Conservation (phyloP, 208 protist genomes). For the Herpetomonas samuelpessoai region DNA sequence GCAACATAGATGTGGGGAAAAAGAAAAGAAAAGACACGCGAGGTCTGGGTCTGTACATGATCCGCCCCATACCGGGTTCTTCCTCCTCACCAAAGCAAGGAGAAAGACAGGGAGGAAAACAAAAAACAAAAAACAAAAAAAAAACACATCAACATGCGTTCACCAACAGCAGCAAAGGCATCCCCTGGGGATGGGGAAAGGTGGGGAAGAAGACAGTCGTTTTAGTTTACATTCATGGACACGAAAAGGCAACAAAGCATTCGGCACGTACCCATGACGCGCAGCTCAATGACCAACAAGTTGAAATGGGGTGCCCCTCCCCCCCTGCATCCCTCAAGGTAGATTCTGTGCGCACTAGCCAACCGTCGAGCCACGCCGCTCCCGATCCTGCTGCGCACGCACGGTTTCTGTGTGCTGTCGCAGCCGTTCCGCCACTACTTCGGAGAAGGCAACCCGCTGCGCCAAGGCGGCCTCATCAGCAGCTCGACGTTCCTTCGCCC, state of each 20-base stretch:
- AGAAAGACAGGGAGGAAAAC: conserved; percentile 6
- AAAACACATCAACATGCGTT: no score
- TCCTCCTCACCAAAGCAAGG: conserved; percentile 6
- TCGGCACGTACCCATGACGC: no score
- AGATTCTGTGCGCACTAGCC: not conserved
- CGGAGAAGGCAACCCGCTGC: conserved; percentile 22
- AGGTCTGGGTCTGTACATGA: not conserved
- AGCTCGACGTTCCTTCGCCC: conserved; percentile 15
- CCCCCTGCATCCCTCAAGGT: conserved; percentile 2
- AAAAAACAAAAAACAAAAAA: conserved; percentile 5
- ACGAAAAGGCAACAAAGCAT: no score
- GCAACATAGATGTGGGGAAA: no score
- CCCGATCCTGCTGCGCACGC: conserved; percentile 30
- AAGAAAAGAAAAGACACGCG: no score
- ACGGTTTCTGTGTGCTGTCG: conserved; percentile 28
- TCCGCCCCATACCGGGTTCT: not conserved
- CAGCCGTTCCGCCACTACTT: conserved; percentile 30
- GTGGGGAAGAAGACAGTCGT: no score
- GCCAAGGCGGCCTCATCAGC: conserved; percentile 4
- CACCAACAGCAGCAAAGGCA: no score
- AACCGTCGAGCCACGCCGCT: conserved; percentile 23
- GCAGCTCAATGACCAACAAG: no score
- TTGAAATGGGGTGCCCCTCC: no score
- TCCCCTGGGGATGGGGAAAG: no score
- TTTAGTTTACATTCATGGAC: no score